Conservation (phyloP, 108 stramenopile species). For the Cylindrotheca closterium region DNA sequence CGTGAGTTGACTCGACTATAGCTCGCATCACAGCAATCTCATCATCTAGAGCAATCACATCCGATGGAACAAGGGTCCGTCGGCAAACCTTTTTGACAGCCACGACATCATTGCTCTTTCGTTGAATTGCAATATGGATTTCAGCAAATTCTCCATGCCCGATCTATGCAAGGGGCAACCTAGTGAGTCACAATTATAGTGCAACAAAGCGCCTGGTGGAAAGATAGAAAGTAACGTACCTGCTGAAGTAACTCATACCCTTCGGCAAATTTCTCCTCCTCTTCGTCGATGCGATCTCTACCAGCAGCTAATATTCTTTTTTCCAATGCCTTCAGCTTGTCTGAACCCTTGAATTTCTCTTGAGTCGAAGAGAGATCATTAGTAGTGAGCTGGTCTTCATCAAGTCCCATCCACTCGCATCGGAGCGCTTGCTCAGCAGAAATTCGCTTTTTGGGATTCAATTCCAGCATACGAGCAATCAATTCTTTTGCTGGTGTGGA, state of each 20-base stretch:
- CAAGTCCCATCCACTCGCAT: slow-evolving; percentile 28
- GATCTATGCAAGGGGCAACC: slow-evolving; percentile 11
- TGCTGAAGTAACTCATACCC: background rate
- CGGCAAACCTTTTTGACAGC: slow-evolving; percentile 60
- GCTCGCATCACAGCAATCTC: slow-evolving; percentile 51
- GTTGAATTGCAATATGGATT: slow-evolving; percentile 46
- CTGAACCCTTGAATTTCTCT: slow-evolving; percentile 4
- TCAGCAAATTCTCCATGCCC: slow-evolving; percentile 60
- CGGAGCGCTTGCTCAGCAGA: slow-evolving; percentile 51
- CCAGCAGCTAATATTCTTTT: too few relatives aligned
- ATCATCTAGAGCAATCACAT: slow-evolving; percentile 52
- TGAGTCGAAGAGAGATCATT: slow-evolving; percentile 39
- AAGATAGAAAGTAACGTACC: background rate
- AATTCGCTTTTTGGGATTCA: slow-evolving; percentile 41
- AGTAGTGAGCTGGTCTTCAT: slow-evolving; percentile 27
- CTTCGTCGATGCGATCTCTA: too few relatives aligned
- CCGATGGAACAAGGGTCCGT: slow-evolving; percentile 33
- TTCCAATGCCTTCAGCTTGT: background rate
- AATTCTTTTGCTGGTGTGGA: slow-evolving; percentile 50
- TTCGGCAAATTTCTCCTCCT: background rate
- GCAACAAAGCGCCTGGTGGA: background rate
- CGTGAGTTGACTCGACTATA: slow-evolving; percentile 40
- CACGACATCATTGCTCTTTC: slow-evolving; percentile 32
- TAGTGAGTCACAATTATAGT: background rate
- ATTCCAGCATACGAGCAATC: slow-evolving; percentile 41